Base-by-base conservation (phyloP, 2,329 filamentous ascomycete species). In the Pseudogymnoascus destructans region DNA sequence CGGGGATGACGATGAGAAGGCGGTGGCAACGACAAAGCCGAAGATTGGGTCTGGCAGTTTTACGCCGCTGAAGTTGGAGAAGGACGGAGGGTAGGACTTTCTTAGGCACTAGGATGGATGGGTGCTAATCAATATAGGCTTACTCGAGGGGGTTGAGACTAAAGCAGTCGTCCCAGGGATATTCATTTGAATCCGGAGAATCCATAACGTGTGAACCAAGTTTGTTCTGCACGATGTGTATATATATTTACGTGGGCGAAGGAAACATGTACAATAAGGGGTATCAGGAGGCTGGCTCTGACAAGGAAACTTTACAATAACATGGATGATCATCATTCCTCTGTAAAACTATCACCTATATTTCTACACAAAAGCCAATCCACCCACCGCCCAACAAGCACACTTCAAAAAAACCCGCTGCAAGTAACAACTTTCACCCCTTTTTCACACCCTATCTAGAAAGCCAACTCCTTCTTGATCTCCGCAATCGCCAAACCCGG, bases 381-480 rank as follows among this genome's bases (percentile, higher is more conserved):
- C 46, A n/a, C 46, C 25, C 46, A 30, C 46, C 46, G 2, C 25
- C 46, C 25, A 17, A 17, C 46, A 52, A 30, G 23, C 46, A 52
- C 46, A 52, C 46, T 30, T 52, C 46, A 52, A 52, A 52, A 17
- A 52, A 52, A 5, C 46, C 46, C 46, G 46, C 46, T 52, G 46
- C 25, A 52, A 52, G 46, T 19, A 52, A 52, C 46, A 56, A 56
- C 54, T 36, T 33, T 36, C 54, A 56, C 17, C 54, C 30, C 17
- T 32, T 19, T 19, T 19, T 56, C 54, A 15, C 32, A 40, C n/a
- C 11, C 38, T 36, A 57, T 57, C 25, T 68, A 70, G 57, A 70
- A 70, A 30, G 91, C 83, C 87, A 97, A 86, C 76, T 85, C 82
- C 87, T 96, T 96, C 87, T 97, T 97, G 74, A 96, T 95, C 79